Conservation (phyloP, 176 grass and related monocot species). For the Metroxylon sagu region DNA sequence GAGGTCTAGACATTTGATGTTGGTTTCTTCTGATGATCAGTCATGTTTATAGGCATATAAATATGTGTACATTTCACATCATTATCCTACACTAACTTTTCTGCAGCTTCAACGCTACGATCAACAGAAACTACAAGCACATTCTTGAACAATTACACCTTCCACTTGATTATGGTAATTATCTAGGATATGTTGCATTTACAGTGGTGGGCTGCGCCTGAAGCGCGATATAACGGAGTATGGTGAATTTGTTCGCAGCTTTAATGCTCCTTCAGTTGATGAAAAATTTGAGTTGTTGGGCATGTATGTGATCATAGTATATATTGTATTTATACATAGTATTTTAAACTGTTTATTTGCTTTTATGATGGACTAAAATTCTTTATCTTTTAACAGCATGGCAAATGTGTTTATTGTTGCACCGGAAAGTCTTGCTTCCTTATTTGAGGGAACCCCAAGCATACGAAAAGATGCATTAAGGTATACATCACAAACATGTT, state of each 20-base stretch:
- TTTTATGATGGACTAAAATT: background rate
- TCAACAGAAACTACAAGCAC: too few species aligned
- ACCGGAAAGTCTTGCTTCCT: conserved; percentile 87
- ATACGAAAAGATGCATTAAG: conserved; percentile 89
- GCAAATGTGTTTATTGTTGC: conserved; percentile 97
- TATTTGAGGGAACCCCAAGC: conserved; percentile 90
- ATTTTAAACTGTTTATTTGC: background rate
- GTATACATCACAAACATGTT: conserved; percentile 24
- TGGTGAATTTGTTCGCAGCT: conserved; percentile 93
- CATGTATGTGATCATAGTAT: conserved; percentile 50
- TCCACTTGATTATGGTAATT: too few species aligned
- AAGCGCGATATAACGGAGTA: conserved; percentile 99
- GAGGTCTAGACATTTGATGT: too few species aligned
- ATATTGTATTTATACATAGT: too few species aligned
- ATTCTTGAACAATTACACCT: too few species aligned
- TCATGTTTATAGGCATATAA: too few species aligned
- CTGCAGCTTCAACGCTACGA: too few species aligned
- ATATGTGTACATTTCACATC: too few species aligned
- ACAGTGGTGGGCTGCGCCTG: conserved; percentile 78
- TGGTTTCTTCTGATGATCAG: too few species aligned
- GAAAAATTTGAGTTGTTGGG: conserved; percentile 96
- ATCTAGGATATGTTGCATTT: conserved; percentile 15
- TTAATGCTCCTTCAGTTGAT: conserved; percentile 85
- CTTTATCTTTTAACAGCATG: conserved; percentile 40
- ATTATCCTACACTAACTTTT: too few species aligned